Base-by-base conservation (phyloP, 495 filamentous ascomycete species). In the Recurvomyces mirabilis region DNA sequence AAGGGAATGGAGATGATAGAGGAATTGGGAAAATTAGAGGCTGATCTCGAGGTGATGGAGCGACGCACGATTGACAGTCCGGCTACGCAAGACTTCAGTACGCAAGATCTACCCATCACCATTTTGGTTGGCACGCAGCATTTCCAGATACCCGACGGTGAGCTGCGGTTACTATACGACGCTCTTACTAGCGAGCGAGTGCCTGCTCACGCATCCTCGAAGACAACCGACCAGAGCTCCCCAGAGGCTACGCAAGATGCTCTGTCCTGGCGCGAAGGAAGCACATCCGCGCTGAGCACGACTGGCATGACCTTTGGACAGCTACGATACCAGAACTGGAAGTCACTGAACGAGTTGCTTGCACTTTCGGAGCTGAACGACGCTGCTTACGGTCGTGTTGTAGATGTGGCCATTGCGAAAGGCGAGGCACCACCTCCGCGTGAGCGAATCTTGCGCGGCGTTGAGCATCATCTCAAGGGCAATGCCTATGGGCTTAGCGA, bases 241-340 rank as follows among this genome's bases (percentile, higher is more conserved):
- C n/a, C 20, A 2, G 37, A 40, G n/a, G 21, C 37, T 12, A 20
- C 21, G 23, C 12, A 4, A 4, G 34, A 37, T 21, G 34, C 34
- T 18, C 3, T 23, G 7, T 15, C 23, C 9, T 15, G 21, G 13
- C 21, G 21, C 2, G 20, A 3, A 11, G 20, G 4, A 26, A 40
- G 15, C 3, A 2, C 37, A 15, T n/a, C 17, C 22, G 19, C 37
- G 17, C 15, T 36, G 32, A 36, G 38, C 30, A 5, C 37, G 4
- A 55, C 51, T 2, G 47, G 46, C 33, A 39, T 59, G 12, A 39
- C 56, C 5, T 46, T 59, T 10, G 56, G 55, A 17, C 40, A 46
- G n/a, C 46, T 61, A 15, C 43, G 58, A 9, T 61, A 51, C 40
- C 48, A 57, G 38, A 61, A 59, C 38, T 61, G 58, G 58, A 61